Conservation (phyloP, 352 stramenopile species). For the Globisporangium cylindrosporum region DNA sequence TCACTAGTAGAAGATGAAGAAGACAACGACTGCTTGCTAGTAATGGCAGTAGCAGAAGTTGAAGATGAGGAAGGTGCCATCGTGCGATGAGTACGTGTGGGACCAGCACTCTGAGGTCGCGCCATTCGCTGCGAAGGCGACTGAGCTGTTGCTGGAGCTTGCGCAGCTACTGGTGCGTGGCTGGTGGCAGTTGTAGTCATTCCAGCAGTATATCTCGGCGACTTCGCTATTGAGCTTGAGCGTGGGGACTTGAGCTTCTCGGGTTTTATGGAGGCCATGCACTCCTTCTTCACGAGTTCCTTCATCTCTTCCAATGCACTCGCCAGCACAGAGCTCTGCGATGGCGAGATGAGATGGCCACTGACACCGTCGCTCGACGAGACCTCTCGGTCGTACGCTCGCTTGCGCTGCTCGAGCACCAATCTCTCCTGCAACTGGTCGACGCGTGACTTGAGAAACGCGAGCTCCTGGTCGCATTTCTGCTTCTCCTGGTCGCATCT, state of each 20-base stretch:
- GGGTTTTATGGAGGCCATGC: slow-evolving; percentile 24
- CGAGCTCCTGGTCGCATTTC: slow-evolving; percentile 47
- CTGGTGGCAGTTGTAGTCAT: background rate
- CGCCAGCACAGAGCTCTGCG: slow-evolving; percentile 23
- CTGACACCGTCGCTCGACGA: background rate
- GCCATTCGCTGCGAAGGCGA: background rate
- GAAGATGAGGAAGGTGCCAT: background rate
- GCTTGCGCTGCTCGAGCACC: slow-evolving; percentile 44
- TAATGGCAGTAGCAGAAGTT: background rate
- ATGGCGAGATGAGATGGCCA: slow-evolving; percentile 19
- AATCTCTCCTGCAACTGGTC: slow-evolving; percentile 49
- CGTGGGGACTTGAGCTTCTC: slow-evolving; percentile 29
- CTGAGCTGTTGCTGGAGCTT: background rate
- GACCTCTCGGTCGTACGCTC: slow-evolving; percentile 47
- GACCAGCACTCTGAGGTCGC: slow-evolving; percentile 18
- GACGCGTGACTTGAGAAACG: slow-evolving; percentile 29
- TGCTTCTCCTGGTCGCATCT: slow-evolving; percentile 32
- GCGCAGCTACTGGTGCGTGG: background rate
- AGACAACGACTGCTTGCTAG: background rate
- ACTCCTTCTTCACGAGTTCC: slow-evolving; percentile 28
- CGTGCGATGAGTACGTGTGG: background rate
- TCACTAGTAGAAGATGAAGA: background rate
- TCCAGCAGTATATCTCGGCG: background rate
- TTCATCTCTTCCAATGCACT: slow-evolving; percentile 44
- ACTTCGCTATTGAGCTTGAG: slow-evolving; percentile 7